A percentile compares a stretch with the other conserved stretches of the same genome.
Evolutionary conservation across 2,329 filamentous ascomycete genomes (phyloP).

Genomic region (Verticillium nubilum): DNA sequence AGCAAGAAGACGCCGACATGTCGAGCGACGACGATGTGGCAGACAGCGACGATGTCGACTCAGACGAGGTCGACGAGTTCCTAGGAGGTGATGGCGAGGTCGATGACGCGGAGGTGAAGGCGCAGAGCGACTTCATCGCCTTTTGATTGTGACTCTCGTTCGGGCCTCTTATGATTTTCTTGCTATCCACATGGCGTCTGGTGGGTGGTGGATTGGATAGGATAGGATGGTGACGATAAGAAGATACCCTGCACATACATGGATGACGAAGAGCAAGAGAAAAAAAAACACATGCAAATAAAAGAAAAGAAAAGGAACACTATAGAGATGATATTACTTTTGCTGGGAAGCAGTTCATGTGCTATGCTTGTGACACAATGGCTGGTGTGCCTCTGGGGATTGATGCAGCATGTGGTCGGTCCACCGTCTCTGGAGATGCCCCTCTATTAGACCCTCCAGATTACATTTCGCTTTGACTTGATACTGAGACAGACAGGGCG

Average conservation of each 20-base stretch:
- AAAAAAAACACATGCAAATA: slow-evolving; percentile 6
- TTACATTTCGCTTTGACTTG: no score
- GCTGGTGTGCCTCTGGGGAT: no score
- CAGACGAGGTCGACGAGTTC: slow-evolving; percentile 66
- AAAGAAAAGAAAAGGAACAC: not conserved
- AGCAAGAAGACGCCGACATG: slow-evolving; percentile 56
- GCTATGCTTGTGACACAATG: no score
- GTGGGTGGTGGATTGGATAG: not conserved
- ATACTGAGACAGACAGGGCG: no score
- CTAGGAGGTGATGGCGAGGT: slow-evolving; percentile 45
- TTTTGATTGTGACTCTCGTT: slow-evolving; percentile 19
- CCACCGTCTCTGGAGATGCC: no score
- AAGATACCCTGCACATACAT: not conserved
- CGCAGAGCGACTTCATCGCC: slow-evolving; percentile 55
- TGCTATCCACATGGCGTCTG: not conserved
- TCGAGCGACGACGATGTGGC: slow-evolving; percentile 73
- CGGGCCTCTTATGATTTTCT: not conserved
- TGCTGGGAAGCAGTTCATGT: no score
- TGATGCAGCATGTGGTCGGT: no score
- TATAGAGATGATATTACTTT: no score
- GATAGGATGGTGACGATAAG: not conserved
- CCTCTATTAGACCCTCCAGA: no score
- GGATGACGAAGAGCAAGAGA: slow-evolving; percentile 6
- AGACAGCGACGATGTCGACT: slow-evolving; percentile 74
- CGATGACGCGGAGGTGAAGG: slow-evolving; percentile 49